Conservation (phyloP, 495 filamentous ascomycete species). For the Lepraria neglecta region DNA sequence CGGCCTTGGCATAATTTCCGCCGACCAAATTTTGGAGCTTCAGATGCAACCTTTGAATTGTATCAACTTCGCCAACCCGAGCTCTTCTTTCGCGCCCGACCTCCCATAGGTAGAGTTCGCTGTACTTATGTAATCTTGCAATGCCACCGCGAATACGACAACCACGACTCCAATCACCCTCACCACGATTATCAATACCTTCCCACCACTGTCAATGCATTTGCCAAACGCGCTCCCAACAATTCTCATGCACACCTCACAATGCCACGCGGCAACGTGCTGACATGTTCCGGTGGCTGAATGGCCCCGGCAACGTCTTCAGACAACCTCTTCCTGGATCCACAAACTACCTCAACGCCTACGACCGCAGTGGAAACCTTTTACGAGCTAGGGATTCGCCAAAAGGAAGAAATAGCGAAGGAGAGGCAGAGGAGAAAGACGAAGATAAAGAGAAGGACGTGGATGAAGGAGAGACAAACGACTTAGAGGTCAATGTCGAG, state of each 20-base stretch:
- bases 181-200: slow-evolving; percentile 6
- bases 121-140: not conserved
- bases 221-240: slow-evolving; percentile 25
- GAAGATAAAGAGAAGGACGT: slow-evolving; percentile 21
- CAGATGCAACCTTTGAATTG: not conserved
- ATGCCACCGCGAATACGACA: slow-evolving; percentile 25
- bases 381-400: slow-evolving; percentile 27
- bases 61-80: too few relatives aligned
- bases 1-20: slow-evolving; percentile 10
- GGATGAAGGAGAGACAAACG: slow-evolving; percentile 16
- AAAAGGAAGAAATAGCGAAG: slow-evolving; percentile 5
- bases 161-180: slow-evolving; percentile 1
- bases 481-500: slow-evolving; percentile 21
- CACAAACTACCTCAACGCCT: slow-evolving; percentile 61
- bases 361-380: slow-evolving; percentile 39
- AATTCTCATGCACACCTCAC: slow-evolving; percentile 45
- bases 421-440: slow-evolving; percentile 24
- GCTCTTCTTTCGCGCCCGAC: not conserved
- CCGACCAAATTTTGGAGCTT: not conserved
- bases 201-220: slow-evolving; percentile 18
- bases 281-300: slow-evolving; percentile 63
- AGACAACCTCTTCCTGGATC: slow-evolving; percentile 50
- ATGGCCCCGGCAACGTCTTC: slow-evolving; percentile 49
- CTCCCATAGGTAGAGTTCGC: not conserved
- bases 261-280: slow-evolving; percentile 45